phyloP scores from a whole-genome alignment of 1,284 basidiomycete genomes.

The Xanthoconium separans region DNA sequence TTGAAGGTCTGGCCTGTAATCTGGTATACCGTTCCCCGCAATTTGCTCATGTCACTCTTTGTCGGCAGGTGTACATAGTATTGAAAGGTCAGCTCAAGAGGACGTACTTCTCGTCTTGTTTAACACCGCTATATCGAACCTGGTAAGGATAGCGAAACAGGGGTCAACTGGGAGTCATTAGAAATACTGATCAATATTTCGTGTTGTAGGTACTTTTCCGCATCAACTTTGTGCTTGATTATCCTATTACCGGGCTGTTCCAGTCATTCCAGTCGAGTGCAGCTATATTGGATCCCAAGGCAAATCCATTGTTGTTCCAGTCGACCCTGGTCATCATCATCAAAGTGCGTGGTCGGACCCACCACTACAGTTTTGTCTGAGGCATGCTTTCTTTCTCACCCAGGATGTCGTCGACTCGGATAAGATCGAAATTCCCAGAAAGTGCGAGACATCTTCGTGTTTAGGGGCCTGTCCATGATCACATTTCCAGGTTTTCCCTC shows the following conservation, averaged over 20 bases:
- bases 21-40: too few relatives aligned
- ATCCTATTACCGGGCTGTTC: constrained; percentile 59
- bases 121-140: too few relatives aligned
- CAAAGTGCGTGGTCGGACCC: constrained; percentile 39
- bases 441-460: background rate
- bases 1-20: too few relatives aligned
- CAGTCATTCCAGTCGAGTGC: constrained; percentile 66
- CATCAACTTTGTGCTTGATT: constrained; percentile 60
- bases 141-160: too few relatives aligned
- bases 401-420: constrained; percentile 62
- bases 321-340: constrained; percentile 62
- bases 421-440: constrained; percentile 49
- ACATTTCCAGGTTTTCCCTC: constrained; percentile 42
- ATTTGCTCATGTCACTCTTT: too few relatives aligned
- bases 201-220: constrained; percentile 54
- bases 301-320: constrained; percentile 58
- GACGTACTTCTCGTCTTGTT: too few relatives aligned
- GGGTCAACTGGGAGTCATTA: constrained; percentile 36
- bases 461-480: background rate
- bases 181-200: background rate
- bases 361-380: background rate
- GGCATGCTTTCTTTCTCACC: background rate
- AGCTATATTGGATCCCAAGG: constrained; percentile 53
- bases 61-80: too few relatives aligned
- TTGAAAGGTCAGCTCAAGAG: too few relatives aligned